These are phyloP conservation scores for Sesbania bispinosa DNA, from an alignment of 306 rosid genomes.

Conservation along the genomic window DNA sequence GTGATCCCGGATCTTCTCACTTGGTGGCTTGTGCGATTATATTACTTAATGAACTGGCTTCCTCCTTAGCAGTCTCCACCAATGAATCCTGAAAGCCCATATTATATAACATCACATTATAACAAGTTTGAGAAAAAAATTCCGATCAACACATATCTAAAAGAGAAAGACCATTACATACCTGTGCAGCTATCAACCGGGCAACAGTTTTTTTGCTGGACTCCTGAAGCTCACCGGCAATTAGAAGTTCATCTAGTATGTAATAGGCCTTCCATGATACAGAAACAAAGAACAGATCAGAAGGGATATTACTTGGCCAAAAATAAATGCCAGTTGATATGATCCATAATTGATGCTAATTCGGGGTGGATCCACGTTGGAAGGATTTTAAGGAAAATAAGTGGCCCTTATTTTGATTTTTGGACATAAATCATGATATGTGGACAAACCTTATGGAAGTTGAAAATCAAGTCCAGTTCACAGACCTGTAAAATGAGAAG, in stretches of 20 bases:
- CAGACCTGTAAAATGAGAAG: slow-evolving; percentile 53
- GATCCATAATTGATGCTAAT: not conserved
- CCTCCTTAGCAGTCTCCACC: slow-evolving; percentile 95
- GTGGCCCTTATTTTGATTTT: not conserved
- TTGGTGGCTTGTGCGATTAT: slow-evolving; percentile 80
- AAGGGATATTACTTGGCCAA: not conserved
- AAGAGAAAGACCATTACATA: slow-evolving; percentile 25
- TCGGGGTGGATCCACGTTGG: not conserved
- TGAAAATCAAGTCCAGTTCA: slow-evolving; percentile 84
- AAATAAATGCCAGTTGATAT: not conserved
- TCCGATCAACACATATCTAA: not conserved
- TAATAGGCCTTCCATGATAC: slow-evolving; percentile 71
- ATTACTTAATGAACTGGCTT: slow-evolving; percentile 78
- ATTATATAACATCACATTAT: slow-evolving; percentile 1
- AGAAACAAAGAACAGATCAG: slow-evolving; percentile 14
- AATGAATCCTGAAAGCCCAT: slow-evolving; percentile 64
- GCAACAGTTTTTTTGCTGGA: slow-evolving; percentile 93
- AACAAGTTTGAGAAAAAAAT: not conserved
- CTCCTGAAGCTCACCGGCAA: slow-evolving; percentile 97
- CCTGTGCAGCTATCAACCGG: slow-evolving; percentile 95
- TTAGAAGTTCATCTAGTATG: slow-evolving; percentile 81
- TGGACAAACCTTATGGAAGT: slow-evolving; percentile 80
- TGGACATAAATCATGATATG: not conserved
- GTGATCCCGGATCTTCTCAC: slow-evolving; percentile 7
- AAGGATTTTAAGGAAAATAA: slow-evolving; percentile 14